Evolutionary conservation across 1,284 basidiomycete species (phyloP), one percentile per base, ranked within the genome.

Genomic region (Meripilus lineatus): DNA sequence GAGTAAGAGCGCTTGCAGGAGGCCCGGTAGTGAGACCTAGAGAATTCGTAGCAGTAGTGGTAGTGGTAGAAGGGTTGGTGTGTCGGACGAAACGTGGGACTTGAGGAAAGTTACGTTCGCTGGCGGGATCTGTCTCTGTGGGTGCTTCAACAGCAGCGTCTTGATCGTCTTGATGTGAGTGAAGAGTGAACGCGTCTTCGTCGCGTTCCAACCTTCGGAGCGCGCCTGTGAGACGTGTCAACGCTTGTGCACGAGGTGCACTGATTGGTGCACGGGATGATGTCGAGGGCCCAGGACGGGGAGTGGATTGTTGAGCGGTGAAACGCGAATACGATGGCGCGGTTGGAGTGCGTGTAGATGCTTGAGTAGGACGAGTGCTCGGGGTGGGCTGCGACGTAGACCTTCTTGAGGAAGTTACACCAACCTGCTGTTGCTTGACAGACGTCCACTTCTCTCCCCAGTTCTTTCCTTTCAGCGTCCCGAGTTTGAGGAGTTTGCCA

Each of bases 391-490:
- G 44, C n/a, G n/a, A n/a, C n/a, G n/a, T n/a, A n/a, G n/a, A n/a
- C n/a, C n/a, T n/a, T n/a, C n/a, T n/a, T n/a, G n/a, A n/a, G 23
- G 55, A 43, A 11, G 38, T 42, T 21, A 75, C 72, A 11, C 69
- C 69, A 18, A 28, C 22, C 50, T 78, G 62, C 49, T 79, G 77
- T 26, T 58, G 58, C 65, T 84, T 89, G 37, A 86, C 79, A 47
- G 68, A 67, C 23, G 66, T 64, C 88, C 88, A 91, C 61, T 89
- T 89, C 32, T 81, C 81, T 18, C 70, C 75, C 87, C 87, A 91
- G 56, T 74, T 83, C 42, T 69, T 69, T 13, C 84, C 88, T 63
- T 79, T 84, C 56, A 90, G 57, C 22, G 83, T 87, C 34, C 85
- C 84, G 4, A 91, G 67, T 59, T 90, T 89, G 48, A 91, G 63